Evolutionary conservation across 257 asterid genomes (phyloP), one percentile per base, ranked within the genome.

Genomic region (Phtheirospermum japonicum): DNA sequence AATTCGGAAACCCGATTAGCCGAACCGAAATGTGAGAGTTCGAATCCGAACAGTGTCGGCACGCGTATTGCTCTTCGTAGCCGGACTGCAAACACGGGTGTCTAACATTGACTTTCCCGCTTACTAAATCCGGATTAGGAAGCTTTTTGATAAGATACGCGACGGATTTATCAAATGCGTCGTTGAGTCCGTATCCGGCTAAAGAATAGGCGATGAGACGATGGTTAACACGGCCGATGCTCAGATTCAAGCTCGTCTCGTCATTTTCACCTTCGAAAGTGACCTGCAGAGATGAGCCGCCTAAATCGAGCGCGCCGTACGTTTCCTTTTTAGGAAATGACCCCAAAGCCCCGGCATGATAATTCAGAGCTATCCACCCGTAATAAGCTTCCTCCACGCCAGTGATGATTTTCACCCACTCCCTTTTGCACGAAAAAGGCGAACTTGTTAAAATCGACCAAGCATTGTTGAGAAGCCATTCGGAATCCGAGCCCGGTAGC

Each of bases 311-410:
- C 34, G 99, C 92, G 66, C 99, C 99, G 59, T 75, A 87, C 28
- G 97, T 93, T 71, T 79, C 88, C 71, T 80, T 85, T 66, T 79
- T 80, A 4, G 96, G 92, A 58, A 76, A 48, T 17, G 91, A 81
- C 20, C 97, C 96, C 65, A 93, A 73, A 46, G 84, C 77, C 54
- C 81, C 79, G 5, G 85, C 81, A 34, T 87, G 85, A 79, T 93
- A 85, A 70, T 93, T 93, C 61, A 93, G 68, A 54, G 99, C 96
- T 52, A 89, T 84, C 97, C 99, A 93, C 61, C 99, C 99, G 73
- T 71, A 87, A 70, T 85, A 89, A 19, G 99, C 99, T 73, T 93
- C 99, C 79, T 93, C 97, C 84, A 72, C 79, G 54, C 99, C 96
- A 4, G 84, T 80, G 70, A 89, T 82, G 60, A 77, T 86, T 74